phyloP scores from a whole-genome alignment of 306 rosid species.

The Amphicarpaea edgeworthii region DNA sequence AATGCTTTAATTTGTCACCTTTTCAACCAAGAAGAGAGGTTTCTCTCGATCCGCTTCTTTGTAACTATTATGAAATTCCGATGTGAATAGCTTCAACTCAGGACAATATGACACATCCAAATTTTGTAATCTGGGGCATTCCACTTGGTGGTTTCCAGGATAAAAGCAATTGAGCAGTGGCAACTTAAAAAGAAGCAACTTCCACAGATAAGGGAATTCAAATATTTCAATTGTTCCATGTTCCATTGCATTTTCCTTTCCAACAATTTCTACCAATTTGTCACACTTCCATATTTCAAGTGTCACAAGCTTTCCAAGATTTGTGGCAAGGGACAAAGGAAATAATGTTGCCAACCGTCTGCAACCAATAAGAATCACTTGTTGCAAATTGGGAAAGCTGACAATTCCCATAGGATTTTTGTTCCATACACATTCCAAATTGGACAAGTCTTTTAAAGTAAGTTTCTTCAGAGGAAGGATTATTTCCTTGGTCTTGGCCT shows the following conservation, averaged over 20 bases:
- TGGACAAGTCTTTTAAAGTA: not conserved
- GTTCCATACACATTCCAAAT: conserved; percentile 7
- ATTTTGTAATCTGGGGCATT: too few relatives aligned
- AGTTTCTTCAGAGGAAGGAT: not conserved
- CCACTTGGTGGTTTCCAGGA: too few relatives aligned
- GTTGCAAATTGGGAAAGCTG: conserved; percentile 16
- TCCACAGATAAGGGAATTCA: too few relatives aligned
- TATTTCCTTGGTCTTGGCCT: not conserved
- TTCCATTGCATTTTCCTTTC: not conserved
- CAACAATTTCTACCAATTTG: conserved; percentile 17
- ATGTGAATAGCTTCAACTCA: too few relatives aligned
- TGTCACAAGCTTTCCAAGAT: not conserved
- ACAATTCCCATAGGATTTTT: not conserved
- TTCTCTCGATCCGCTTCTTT: too few relatives aligned
- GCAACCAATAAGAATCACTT: not conserved
- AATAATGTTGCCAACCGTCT: not conserved
- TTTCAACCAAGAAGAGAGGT: not conserved
- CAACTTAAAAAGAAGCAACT: too few relatives aligned
- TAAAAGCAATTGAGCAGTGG: too few relatives aligned
- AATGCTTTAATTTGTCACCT: conserved; percentile 1
- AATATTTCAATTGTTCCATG: too few relatives aligned
- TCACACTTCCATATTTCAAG: not conserved
- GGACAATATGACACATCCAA: too few relatives aligned
- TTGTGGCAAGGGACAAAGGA: not conserved
- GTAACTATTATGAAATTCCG: too few relatives aligned